Conservation (phyloP, 257 asterid genomes). For the Petunia secreta region DNA sequence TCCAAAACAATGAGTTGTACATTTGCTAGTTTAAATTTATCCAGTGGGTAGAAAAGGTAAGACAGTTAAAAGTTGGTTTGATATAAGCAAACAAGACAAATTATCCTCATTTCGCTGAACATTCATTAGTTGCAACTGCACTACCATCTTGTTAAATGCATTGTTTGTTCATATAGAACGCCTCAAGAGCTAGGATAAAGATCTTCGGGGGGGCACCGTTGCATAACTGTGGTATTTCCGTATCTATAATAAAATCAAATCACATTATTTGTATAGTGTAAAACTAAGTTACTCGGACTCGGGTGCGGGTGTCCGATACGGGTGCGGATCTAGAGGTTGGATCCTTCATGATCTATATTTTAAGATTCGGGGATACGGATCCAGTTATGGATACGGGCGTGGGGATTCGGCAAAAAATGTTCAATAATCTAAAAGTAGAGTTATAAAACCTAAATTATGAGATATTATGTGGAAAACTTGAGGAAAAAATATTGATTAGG, state of each 20-base stretch:
- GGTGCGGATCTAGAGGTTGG: too few relatives aligned
- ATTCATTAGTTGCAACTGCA: conserved; percentile 6
- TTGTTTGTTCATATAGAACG: not conserved
- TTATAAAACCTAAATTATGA: too few relatives aligned
- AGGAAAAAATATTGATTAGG: too few relatives aligned
- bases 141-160: not conserved
- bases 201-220: not conserved
- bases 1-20: too few relatives aligned
- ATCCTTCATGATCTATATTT: too few relatives aligned
- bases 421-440: too few relatives aligned
- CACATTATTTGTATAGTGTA: not conserved
- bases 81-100: not conserved
- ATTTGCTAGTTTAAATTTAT: not conserved
- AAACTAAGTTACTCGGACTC: too few relatives aligned
- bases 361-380: too few relatives aligned
- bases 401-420: too few relatives aligned
- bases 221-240: not conserved
- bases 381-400: too few relatives aligned
- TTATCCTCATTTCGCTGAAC: not conserved
- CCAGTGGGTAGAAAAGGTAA: not conserved
- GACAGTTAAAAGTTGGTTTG: not conserved
- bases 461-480: too few relatives aligned
- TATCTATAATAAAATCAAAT: not conserved
- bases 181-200: not conserved
- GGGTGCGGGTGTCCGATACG: too few relatives aligned